Percentiles rank a stretch among this genome's conserved stretches.
Evolutionary conservation across 805 yeast genomes (phyloP).

Genomic region (Kurtzmaniella fragi): DNA sequence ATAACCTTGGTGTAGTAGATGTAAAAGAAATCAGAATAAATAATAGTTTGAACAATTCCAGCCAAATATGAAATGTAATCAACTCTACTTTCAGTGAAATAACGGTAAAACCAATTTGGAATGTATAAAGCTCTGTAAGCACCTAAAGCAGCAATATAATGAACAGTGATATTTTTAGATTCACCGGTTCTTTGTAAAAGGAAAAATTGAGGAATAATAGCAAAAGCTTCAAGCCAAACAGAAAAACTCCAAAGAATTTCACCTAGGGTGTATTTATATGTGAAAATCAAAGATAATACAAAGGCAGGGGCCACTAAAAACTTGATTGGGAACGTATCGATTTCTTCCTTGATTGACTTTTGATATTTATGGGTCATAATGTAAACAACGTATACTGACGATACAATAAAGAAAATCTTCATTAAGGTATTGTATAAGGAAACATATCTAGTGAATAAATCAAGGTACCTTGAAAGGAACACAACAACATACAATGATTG

Average conservation of each 20-base stretch:
- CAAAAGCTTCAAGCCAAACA: slow-evolving; percentile 88
- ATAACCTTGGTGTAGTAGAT: slow-evolving; percentile 76
- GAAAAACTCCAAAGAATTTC: slow-evolving; percentile 86
- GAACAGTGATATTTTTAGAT: slow-evolving; percentile 81
- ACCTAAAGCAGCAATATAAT: slow-evolving; percentile 92
- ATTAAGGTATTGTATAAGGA: slow-evolving; percentile 74
- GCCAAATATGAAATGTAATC: slow-evolving; percentile 72
- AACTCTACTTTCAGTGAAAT: slow-evolving; percentile 53
- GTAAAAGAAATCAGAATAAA: slow-evolving; percentile 95
- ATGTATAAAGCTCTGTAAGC: slow-evolving; percentile 83
- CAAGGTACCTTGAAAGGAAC: slow-evolving; percentile 34
- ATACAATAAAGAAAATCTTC: slow-evolving; percentile 75
- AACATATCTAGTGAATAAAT: slow-evolving; percentile 44
- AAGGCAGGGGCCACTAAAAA: slow-evolving; percentile 64
- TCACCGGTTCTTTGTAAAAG: slow-evolving; percentile 86
- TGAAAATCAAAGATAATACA: slow-evolving; percentile 54
- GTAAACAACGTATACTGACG: slow-evolving; percentile 71
- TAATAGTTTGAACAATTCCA: slow-evolving; percentile 78
- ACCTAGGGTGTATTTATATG: slow-evolving; percentile 53
- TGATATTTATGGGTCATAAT: slow-evolving; percentile 62
- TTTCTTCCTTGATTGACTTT: slow-evolving; percentile 56
- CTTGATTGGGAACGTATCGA: slow-evolving; percentile 64
- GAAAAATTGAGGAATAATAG: slow-evolving; percentile 89
- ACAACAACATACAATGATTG: slow-evolving; percentile 64
- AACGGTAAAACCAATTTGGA: slow-evolving; percentile 94